A percentile compares a stretch with the other conserved stretches of the same genome.
Evolutionary conservation across 164 flowering plant genomes (phyloP).

Genomic region (Stephania japonica): DNA sequence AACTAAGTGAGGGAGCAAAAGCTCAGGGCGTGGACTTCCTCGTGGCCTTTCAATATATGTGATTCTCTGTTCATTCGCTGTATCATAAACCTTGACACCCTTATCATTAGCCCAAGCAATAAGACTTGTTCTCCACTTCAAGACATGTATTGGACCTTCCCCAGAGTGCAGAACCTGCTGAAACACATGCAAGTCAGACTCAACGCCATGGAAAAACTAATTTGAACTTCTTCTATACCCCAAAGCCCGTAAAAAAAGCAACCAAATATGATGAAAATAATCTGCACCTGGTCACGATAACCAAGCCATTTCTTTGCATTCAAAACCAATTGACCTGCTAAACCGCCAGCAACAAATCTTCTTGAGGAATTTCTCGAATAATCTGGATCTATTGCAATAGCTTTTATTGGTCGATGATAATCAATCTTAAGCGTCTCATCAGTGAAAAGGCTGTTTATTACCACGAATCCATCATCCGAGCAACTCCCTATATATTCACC

Average conservation of each 20-base stretch:
- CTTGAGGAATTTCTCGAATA: conserved; percentile 70
- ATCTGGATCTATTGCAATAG: conserved; percentile 89
- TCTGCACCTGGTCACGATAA: conserved; percentile 78
- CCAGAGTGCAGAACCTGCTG: conserved; percentile 90
- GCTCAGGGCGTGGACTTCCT: conserved; percentile 88
- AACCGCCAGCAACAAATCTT: conserved; percentile 97
- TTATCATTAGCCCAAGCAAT: conserved; percentile 99
- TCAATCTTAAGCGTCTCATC: conserved; percentile 87
- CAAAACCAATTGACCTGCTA: conserved; percentile 81
- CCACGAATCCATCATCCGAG: conserved; percentile 98
- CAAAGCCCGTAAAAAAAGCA: not conserved
- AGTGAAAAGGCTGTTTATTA: conserved; percentile 78
- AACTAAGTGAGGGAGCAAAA: conserved; percentile 85
- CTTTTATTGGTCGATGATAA: conserved; percentile 96
- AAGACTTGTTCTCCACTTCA: conserved; percentile 89
- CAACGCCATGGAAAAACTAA: not conserved
- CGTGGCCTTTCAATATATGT: conserved; percentile 95
- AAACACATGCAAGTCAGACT: not conserved
- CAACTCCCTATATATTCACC: conserved; percentile 97
- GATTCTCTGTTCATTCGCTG: conserved; percentile 83
- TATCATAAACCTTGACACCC: conserved; percentile 93
- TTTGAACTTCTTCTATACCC: not conserved
- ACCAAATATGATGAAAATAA: conserved; percentile 8
- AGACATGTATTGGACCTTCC: conserved; percentile 97
- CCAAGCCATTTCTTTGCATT: conserved; percentile 92